Conservation (phyloP, 2,329 filamentous ascomycete species). For the Leptographium procerum region DNA sequence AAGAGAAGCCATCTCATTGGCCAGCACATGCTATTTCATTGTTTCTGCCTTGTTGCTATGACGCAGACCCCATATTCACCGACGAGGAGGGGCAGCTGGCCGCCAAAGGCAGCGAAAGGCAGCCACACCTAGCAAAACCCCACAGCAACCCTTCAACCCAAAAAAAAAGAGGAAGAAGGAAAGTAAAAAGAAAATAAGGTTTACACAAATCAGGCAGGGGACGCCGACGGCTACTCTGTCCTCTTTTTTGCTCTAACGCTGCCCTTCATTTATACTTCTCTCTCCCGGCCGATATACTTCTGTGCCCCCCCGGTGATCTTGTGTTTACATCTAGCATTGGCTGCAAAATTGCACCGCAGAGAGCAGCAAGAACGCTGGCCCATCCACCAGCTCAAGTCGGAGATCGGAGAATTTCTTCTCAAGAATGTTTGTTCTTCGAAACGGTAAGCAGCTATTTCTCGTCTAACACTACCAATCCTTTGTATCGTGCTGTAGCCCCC, state of each 20-base stretch:
- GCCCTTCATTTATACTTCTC: background rate
- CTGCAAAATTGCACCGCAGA: background rate
- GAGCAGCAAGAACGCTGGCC: background rate
- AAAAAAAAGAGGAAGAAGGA: background rate
- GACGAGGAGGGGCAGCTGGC: background rate
- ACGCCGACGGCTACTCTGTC: background rate
- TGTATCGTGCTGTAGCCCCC: background rate
- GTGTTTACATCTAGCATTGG: background rate
- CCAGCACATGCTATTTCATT: background rate
- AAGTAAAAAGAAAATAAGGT: background rate
- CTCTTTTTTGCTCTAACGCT: background rate
- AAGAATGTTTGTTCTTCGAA: constrained; percentile 31
- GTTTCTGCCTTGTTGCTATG: constrained; percentile 4
- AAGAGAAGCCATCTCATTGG: background rate
- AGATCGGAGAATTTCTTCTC: background rate
- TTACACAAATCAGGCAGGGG: background rate
- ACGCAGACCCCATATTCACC: background rate
- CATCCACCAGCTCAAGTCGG: no score
- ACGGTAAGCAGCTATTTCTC: constrained; percentile 20
- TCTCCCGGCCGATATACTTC: background rate
- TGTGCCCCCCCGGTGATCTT: background rate
- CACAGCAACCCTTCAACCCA: background rate
- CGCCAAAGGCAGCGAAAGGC: background rate
- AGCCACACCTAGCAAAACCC: background rate
- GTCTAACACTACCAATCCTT: background rate